Evolutionary conservation across 1,284 basidiomycete species (phyloP).

Genomic region (Xerocomus minutiporus): DNA sequence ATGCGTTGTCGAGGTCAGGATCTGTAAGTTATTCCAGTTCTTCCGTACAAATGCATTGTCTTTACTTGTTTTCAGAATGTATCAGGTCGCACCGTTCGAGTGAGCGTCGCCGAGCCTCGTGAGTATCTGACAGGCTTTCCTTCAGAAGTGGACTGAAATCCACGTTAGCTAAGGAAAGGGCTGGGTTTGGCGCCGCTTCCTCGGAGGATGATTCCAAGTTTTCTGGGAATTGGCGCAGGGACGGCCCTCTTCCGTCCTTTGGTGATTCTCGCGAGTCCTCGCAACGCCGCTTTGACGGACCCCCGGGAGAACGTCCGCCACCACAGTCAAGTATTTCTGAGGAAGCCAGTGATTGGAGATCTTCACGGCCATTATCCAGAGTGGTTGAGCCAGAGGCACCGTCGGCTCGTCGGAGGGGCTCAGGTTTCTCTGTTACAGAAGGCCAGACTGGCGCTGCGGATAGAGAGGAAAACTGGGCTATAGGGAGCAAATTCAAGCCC

Average conservation of each 20-base stretch:
- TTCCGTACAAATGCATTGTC: slow-evolving; percentile 3
- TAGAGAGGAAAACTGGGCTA: slow-evolving; percentile 69
- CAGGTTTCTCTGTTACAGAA: slow-evolving; percentile 52
- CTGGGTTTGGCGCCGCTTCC: slow-evolving; percentile 46
- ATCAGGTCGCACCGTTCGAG: slow-evolving; percentile 76
- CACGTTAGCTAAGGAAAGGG: slow-evolving; percentile 66
- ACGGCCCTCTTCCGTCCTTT: slow-evolving; percentile 77
- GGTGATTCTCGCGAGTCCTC: slow-evolving; percentile 52
- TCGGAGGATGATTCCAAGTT: slow-evolving; percentile 70
- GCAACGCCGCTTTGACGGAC: slow-evolving; percentile 60
- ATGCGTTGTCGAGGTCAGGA: slow-evolving; percentile 61
- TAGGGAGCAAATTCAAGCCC: slow-evolving; percentile 68
- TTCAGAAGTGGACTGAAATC: slow-evolving; percentile 4
- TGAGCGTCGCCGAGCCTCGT: slow-evolving; percentile 96
- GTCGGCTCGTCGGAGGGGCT: slow-evolving; percentile 48
- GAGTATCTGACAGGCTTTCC: slow-evolving; percentile 34
- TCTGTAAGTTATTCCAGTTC: slow-evolving; percentile 40
- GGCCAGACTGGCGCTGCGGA: slow-evolving; percentile 59
- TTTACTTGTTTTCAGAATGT: slow-evolving; percentile 47
- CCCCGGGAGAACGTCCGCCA: slow-evolving; percentile 37
- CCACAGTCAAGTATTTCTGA: slow-evolving; percentile 50
- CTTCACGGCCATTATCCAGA: slow-evolving; percentile 47
- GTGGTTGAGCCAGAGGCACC: slow-evolving; percentile 45
- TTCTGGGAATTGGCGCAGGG: slow-evolving; percentile 79
- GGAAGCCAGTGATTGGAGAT: slow-evolving; percentile 65